phyloP scores from a whole-genome alignment of 495 filamentous ascomycete genomes.

The Tuber melanosporum region DNA sequence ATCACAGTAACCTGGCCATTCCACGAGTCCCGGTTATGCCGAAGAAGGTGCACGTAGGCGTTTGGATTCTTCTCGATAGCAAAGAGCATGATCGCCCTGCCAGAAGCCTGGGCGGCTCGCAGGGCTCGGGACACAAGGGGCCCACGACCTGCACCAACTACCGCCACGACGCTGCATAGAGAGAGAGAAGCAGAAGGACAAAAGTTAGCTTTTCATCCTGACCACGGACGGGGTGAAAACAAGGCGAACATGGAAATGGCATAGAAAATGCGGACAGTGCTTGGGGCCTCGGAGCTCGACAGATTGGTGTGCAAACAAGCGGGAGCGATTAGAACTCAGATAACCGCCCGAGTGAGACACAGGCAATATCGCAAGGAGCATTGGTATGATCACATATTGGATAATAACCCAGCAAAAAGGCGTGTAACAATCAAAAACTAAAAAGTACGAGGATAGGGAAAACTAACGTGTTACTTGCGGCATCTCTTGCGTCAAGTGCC shows the following conservation, averaged over 20 bases:
- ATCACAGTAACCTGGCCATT: conserved; percentile 68
- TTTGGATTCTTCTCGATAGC: conserved; percentile 98
- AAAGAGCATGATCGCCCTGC: conserved; percentile 74
- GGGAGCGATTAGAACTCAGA: background rate
- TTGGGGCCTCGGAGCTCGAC: conserved; percentile 4
- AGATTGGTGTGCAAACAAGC: background rate
- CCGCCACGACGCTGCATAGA: conserved; percentile 48
- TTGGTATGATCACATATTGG: background rate
- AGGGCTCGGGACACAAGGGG: conserved; percentile 82
- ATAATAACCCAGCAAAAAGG: background rate
- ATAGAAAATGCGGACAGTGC: background rate
- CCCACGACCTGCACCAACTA: conserved; percentile 86
- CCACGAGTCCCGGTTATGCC: conserved; percentile 77
- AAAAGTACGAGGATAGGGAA: background rate
- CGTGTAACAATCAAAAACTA: background rate
- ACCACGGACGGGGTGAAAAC: background rate
- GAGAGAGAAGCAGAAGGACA: background rate
- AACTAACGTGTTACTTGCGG: conserved; percentile 41
- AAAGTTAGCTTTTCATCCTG: conserved; percentile 18
- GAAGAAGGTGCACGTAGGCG: conserved; percentile 82
- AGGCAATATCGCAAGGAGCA: background rate
- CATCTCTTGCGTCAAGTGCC: conserved; percentile 71
- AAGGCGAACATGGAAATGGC: background rate
- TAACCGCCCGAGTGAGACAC: conserved; percentile 6
- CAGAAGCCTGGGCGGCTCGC: conserved; percentile 65